Evolutionary conservation across 768 basidiomycete genomes (phyloP), one percentile per base, ranked within the genome.

Genomic region (Phlebiopsis flavidoalba): DNA sequence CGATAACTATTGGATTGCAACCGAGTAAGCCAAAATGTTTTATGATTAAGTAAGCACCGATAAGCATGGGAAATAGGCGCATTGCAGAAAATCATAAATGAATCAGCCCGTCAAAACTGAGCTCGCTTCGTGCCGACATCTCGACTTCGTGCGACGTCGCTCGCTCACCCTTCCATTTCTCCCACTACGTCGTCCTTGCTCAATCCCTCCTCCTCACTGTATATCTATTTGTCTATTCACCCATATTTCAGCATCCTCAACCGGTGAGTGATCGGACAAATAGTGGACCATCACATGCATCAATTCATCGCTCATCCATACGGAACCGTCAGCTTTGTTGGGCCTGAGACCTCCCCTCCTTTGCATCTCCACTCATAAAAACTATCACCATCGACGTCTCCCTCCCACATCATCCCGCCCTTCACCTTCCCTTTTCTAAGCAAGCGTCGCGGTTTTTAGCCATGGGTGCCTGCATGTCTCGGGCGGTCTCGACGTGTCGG

Each of bases 381-480:
- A 51, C 47, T 43, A 57, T 58, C 46, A 19, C 60, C 24, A 26
- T 62, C 54, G 35, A 35, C 31, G 31, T 40, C 47, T 54, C 40
- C 37, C 11, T 53, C 22, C 33, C 12, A 12, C 40, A 19, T 43
- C 54, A 37, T 31, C 54, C 35, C 40, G 35, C 22, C 21, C 53
- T 21, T 45, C 54, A n/a, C 22, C 37, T 19, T 8, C 1, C 54
- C 33, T 37, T 37, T 26, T n/a, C 6, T 55, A 43, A 22, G 21
- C 24, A 17, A 48, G 36, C 46, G 47, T 46, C 48, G 17, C n/a
- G 46, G 40, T 24, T 12, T n/a, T 52, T 57, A 53, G 57, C 62
- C 63, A 71, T 93, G 90, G 93, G 94, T 62, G 82, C 83, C 40
- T 95, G 93, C 71, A 75, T 93, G 68, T 94, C 93, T 77, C 88